phyloP scores from a whole-genome alignment of 176 grass and related monocot genomes.

The Tillandsia leiboldiana region DNA sequence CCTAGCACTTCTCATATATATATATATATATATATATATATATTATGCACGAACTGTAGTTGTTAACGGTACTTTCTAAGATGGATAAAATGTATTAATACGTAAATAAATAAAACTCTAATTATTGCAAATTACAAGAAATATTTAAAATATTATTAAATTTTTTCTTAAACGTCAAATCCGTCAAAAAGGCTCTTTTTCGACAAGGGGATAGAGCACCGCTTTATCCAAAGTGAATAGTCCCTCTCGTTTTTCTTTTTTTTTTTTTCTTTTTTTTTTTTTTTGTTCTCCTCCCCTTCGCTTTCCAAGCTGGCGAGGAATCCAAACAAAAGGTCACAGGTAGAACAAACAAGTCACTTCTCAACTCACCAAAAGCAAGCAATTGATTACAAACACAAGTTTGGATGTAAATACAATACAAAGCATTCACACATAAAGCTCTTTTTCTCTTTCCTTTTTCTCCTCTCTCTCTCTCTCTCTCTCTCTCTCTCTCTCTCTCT shows the following conservation, averaged over 20 bases:
- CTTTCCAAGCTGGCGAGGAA: conserved; percentile 12
- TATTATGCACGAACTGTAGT: too few species aligned
- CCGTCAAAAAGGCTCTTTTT: conserved; percentile 19
- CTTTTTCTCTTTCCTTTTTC: background rate
- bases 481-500: background rate
- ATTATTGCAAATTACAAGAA: too few species aligned
- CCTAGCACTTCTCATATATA: too few species aligned
- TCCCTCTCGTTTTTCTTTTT: background rate
- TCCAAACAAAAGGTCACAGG: conserved; percentile 26
- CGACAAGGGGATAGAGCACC: background rate
- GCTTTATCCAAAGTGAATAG: background rate
- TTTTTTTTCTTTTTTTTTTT: background rate
- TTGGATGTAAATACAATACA: background rate
- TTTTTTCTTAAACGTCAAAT: conserved; percentile 15
- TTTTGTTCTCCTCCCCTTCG: conserved; percentile 7
- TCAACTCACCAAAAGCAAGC: background rate
- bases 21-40: too few species aligned
- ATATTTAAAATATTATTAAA: too few species aligned
- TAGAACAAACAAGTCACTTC: background rate
- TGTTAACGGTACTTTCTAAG: too few species aligned
- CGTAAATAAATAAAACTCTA: too few species aligned
- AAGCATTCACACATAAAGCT: conserved; percentile 3
- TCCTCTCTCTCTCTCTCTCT: background rate
- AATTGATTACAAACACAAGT: background rate
- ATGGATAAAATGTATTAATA: too few species aligned